These are phyloP conservation scores for Xanthoparmelia taractica DNA, from an alignment of 495 filamentous ascomycete species.

Conservation along the genomic window DNA sequence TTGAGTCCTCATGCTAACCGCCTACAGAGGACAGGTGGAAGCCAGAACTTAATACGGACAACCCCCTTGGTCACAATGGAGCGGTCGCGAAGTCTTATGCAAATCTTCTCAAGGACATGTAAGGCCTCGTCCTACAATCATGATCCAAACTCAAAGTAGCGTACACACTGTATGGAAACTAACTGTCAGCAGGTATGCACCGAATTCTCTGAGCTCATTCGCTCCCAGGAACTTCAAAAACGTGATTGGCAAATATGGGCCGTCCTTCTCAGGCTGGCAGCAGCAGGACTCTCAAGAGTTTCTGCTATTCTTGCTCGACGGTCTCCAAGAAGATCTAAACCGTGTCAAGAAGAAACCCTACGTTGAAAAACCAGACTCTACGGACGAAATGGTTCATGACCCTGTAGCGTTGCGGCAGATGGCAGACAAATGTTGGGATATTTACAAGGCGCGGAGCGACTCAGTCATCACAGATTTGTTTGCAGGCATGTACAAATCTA, in stretches of 20 bases:
- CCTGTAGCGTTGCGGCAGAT: constrained; percentile 68
- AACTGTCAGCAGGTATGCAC: constrained; percentile 2
- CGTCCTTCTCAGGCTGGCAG: constrained; percentile 85
- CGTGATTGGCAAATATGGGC: constrained; percentile 67
- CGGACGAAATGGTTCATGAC: constrained; percentile 89
- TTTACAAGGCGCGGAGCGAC: constrained; percentile 87
- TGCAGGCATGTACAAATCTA: constrained; percentile 96
- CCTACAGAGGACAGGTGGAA: constrained; percentile 55
- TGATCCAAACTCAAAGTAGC: not conserved
- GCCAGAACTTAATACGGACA: constrained; percentile 70
- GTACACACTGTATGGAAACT: not conserved
- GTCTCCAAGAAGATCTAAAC: constrained; percentile 89
- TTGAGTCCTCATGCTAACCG: constrained; percentile 24
- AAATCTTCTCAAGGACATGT: constrained; percentile 63
- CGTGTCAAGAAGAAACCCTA: constrained; percentile 93
- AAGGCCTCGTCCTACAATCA: constrained; percentile 39
- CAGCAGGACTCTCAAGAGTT: constrained; percentile 98
- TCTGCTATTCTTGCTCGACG: constrained; percentile 91
- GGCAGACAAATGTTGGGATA: constrained; percentile 79
- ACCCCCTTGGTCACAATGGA: constrained; percentile 76
- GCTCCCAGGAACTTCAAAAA: constrained; percentile 71
- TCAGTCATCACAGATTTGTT: constrained; percentile 93
- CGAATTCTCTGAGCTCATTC: constrained; percentile 51
- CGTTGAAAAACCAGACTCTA: constrained; percentile 95
- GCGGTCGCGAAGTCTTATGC: constrained; percentile 76